Evolutionary conservation across 345 rosid species (phyloP).

Genomic region (Rhizophora apiculata): DNA sequence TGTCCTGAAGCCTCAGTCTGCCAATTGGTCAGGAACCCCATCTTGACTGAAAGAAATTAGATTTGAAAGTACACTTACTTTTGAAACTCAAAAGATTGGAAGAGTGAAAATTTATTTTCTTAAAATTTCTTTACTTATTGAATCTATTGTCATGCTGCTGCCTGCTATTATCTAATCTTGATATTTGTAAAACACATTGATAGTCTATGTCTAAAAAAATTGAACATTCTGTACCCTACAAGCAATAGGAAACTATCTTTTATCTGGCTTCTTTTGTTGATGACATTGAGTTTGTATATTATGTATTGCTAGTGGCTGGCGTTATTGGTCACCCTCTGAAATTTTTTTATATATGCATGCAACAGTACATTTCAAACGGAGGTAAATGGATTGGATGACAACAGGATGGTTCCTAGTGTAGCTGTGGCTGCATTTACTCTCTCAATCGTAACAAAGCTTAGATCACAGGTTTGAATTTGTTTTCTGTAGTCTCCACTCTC

Average conservation of each 20-base stretch:
- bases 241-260: no score
- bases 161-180: no score
- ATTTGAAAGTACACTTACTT: neutral
- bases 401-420: conserved; percentile 43
- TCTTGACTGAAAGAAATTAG: neutral
- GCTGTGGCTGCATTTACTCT: conserved; percentile 72
- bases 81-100: neutral
- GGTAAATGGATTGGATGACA: conserved; percentile 40
- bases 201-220: no score
- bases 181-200: no score
- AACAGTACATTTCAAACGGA: conserved; percentile 47
- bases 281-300: no score
- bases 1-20: neutral
- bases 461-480: conserved; percentile 44
- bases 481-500: conserved; percentile 5
- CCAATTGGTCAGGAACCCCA: neutral
- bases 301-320: no score
- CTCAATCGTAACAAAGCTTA: conserved; percentile 49
- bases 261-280: neutral
- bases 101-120: no score
- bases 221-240: no score
- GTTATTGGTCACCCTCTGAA: neutral
- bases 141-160: no score
- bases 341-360: conserved; percentile 22
- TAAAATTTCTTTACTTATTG: no score